These are phyloP conservation scores for Macrocybe gigantea DNA, from an alignment of 768 basidiomycete genomes.

Conservation along the genomic window DNA sequence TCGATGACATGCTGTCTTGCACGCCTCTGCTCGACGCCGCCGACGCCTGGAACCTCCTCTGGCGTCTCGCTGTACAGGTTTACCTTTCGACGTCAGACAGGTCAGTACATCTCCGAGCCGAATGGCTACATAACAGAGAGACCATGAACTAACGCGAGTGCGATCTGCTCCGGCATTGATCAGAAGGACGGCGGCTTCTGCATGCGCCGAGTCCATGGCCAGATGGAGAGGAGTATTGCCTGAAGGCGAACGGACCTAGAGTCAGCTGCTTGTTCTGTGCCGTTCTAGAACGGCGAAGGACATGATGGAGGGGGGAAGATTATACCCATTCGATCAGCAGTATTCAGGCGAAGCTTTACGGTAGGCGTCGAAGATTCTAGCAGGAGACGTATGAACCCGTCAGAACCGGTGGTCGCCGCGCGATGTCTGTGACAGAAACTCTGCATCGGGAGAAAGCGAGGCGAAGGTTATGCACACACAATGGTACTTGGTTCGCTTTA, in stretches of 20 bases:
- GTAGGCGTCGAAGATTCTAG: conserved; percentile 74
- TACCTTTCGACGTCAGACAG: conserved; percentile 38
- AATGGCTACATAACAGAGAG: conserved; percentile 10
- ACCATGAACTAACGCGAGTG: conserved; percentile 53
- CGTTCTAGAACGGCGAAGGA: conserved; percentile 1
- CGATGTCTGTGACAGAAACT: conserved; percentile 59
- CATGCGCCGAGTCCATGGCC: conserved; percentile 95
- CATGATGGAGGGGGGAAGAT: conserved; percentile 11
- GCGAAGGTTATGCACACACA: conserved; percentile 43
- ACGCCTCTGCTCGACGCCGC: conserved; percentile 81
- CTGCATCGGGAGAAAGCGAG: conserved; percentile 13
- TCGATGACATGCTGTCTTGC: conserved; percentile 74
- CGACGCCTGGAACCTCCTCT: conserved; percentile 86
- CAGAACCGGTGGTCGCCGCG: conserved; percentile 92
- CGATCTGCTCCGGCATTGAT: conserved; percentile 97
- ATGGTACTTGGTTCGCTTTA: conserved; percentile 85
- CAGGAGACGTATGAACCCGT: conserved; percentile 83
- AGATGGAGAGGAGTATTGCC: conserved; percentile 97
- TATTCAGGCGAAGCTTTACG: conserved; percentile 80
- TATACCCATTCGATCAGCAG: conserved; percentile 72
- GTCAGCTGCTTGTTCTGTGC: neutral
- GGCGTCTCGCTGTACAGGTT: conserved; percentile 85
- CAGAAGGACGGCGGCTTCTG: conserved; percentile 81
- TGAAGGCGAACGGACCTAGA: conserved; percentile 16
- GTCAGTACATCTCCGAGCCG: conserved; percentile 7